These are phyloP conservation scores for Fusarium sororula DNA, from an alignment of 2,329 filamentous ascomycete species.

Conservation along the genomic window DNA sequence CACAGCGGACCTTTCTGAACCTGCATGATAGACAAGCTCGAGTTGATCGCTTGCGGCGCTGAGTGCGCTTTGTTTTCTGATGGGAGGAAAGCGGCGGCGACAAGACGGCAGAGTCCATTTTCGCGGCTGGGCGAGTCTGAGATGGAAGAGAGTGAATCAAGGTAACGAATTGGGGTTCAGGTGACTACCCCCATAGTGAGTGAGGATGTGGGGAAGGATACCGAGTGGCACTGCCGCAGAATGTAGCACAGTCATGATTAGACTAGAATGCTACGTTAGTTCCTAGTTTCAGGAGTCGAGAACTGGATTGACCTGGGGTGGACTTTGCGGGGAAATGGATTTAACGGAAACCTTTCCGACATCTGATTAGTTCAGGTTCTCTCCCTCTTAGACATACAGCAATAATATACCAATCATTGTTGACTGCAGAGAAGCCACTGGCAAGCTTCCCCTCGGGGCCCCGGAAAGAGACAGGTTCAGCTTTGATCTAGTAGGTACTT, in stretches of 20 bases:
- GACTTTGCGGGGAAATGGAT: neutral
- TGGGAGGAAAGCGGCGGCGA: neutral
- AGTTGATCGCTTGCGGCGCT: neutral
- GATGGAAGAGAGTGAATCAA: neutral
- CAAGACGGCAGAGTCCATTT: neutral
- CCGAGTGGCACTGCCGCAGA: neutral
- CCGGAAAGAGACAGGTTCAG: neutral
- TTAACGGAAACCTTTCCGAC: neutral
- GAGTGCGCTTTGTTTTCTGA: neutral
- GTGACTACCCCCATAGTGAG: neutral
- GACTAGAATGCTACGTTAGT: neutral
- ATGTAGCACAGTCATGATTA: neutral
- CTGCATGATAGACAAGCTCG: neutral
- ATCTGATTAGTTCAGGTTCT: neutral
- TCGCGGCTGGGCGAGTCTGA: neutral
- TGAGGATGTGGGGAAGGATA: neutral
- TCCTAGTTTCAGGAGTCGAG: neutral
- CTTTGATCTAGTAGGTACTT: neutral
- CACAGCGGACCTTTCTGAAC: neutral
- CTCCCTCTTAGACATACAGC: neutral
- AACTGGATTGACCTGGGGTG: neutral
- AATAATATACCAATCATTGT: neutral
- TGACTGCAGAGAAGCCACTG: neutral
- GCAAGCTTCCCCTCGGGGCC: neutral
- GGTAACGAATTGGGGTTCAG: neutral